Percentiles rank a stretch among this genome's conserved stretches.
Evolutionary conservation across 2,329 filamentous ascomycete species (phyloP).

Genomic region (Cryphonectria parasitica): DNA sequence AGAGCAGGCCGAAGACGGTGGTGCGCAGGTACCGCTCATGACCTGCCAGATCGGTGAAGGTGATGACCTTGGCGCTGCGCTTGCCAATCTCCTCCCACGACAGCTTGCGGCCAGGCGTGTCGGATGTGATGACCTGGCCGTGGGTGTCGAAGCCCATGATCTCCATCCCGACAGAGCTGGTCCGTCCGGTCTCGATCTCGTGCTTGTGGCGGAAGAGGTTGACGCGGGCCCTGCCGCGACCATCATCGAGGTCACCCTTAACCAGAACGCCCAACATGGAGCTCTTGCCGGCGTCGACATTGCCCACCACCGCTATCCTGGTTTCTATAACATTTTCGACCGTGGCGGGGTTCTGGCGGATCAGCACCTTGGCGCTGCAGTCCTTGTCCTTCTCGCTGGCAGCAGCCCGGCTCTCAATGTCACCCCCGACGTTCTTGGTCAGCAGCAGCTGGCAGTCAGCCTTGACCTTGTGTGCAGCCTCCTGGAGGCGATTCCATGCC

Average conservation of each 20-base stretch:
- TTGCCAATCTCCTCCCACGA: slow-evolving; percentile 98
- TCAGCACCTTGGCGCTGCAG: slow-evolving; percentile 82
- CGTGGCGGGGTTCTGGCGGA: slow-evolving; percentile 73
- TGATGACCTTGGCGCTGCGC: slow-evolving; percentile 93
- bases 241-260: slow-evolving; percentile 93
- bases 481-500: slow-evolving; percentile 68
- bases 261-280: slow-evolving; percentile 95
- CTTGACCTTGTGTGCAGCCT: slow-evolving; percentile 65
- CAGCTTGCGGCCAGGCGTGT: slow-evolving; percentile 78
- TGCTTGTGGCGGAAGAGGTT: slow-evolving; percentile 98
- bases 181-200: slow-evolving; percentile 92
- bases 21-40: slow-evolving; percentile 95
- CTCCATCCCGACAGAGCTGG: slow-evolving; percentile 97
- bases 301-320: slow-evolving; percentile 93
- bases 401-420: slow-evolving; percentile 68
- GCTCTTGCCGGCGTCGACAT: slow-evolving; percentile 96
- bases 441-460: slow-evolving; percentile 83
- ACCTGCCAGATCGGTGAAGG: slow-evolving; percentile 92
- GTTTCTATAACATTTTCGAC: slow-evolving; percentile 94
- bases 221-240: slow-evolving; percentile 87
- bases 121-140: slow-evolving; percentile 80
- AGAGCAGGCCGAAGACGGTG: slow-evolving; percentile 92
- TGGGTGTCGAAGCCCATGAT: slow-evolving; percentile 95
- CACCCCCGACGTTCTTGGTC: slow-evolving; percentile 86
- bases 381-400: slow-evolving; percentile 68